Percentiles rank a stretch among this genome's conserved stretches.
Evolutionary conservation across 75 land plant genomes (phyloP).

Genomic region (Cunninghamia lanceolata): DNA sequence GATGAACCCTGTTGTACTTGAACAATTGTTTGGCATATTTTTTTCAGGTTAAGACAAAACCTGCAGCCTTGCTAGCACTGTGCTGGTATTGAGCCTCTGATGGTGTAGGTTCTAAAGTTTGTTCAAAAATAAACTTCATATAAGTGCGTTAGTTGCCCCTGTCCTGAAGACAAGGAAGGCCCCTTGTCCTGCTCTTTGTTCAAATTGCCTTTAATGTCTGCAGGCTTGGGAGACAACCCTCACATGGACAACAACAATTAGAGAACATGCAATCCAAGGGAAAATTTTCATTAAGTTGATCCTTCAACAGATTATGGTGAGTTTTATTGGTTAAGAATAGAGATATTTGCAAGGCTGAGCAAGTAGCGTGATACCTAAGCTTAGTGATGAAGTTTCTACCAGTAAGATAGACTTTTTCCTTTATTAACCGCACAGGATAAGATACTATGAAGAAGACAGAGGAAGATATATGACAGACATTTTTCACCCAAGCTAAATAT

Average conservation of each 20-base stretch:
- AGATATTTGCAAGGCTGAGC: too few relatives aligned
- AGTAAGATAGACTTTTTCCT: background rate
- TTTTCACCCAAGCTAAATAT: background rate
- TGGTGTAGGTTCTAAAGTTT: conserved; percentile 90
- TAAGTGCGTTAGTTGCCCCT: background rate
- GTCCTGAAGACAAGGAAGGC: background rate
- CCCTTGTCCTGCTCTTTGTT: background rate
- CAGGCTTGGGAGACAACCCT: too few relatives aligned
- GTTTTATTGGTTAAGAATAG: too few relatives aligned
- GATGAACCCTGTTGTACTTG: too few relatives aligned
- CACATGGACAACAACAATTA: background rate
- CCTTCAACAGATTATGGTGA: too few relatives aligned
- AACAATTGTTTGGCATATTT: too few relatives aligned
- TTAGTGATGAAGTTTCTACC: too few relatives aligned
- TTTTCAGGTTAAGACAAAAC: too few relatives aligned
- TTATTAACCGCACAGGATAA: background rate
- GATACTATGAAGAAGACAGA: too few relatives aligned
- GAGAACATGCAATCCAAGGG: background rate
- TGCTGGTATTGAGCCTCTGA: too few relatives aligned
- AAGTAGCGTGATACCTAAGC: too few relatives aligned
- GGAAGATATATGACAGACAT: background rate
- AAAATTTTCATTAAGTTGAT: background rate
- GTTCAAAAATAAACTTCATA: background rate
- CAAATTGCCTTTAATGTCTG: background rate
- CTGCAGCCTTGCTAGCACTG: too few relatives aligned